Evolutionary conservation across 2,329 filamentous ascomycete genomes (phyloP), one percentile per base, ranked within the genome.

Genomic region (Thielaviopsis ethacetica): DNA sequence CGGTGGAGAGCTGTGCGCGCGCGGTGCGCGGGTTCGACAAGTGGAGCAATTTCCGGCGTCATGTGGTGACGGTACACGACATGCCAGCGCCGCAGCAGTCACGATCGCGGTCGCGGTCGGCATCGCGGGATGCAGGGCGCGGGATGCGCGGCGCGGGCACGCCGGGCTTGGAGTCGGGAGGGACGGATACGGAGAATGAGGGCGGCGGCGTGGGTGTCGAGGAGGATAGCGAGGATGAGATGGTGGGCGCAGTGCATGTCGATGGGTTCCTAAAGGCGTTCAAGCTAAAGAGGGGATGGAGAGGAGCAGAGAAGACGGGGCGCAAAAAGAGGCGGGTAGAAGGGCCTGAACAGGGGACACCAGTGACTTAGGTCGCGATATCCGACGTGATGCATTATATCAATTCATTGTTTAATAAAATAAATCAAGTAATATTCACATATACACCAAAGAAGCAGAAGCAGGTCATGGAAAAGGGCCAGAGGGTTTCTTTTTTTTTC

Each of bases 231-330:
- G 77, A 73, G 64, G 78, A 76, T 59, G 79, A 82, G 65, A 76
- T 81, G 65, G 64, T 75, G 9, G 84, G 83, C 0, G 83, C 75
- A 0, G 80, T 87, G 21, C 84, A 87, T 64, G 76, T 81, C 1
- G 84, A 88, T 67, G 81, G 84, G 0, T 88, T 85, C 65, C 63
- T 88, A 64, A 72, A 74, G 65, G 76, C 78, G 3, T 75, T 87
- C 57, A 70, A 72, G 60, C 68, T 72, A 0, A 70, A 73, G 6
- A 69, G 66, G 51, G 78, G 77, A 0, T 81, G 77, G 78, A 68
- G 75, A 49, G 72, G 67, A 1, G 69, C 67, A 38, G 72, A 74
- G 56, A 57, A 34, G 27, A 62, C 54, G 63, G 62, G 58, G 13
- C 56, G 52, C 27, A 58, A 63, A 63, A 60, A 58, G 61, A 51